Evolutionary conservation across 768 basidiomycete genomes (phyloP).

Genomic region (Trametes coccinea): DNA sequence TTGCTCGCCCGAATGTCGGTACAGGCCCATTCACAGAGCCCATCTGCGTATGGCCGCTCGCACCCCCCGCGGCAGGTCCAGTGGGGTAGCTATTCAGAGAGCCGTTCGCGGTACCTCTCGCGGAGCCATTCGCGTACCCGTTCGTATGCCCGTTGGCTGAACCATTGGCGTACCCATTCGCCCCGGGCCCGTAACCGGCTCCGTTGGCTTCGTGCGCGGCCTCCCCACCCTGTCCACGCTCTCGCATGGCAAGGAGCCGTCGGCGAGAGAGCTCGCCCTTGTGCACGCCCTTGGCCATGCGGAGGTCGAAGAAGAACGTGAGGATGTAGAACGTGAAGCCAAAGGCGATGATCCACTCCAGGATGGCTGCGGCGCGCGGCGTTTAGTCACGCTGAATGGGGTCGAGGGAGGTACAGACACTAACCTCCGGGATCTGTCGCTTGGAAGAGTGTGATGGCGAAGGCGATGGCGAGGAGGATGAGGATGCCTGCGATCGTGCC

Average conservation of each 20-base stretch:
- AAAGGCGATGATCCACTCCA: conserved; percentile 77
- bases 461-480: conserved; percentile 62
- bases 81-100: background rate
- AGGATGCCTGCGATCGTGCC: conserved; percentile 58
- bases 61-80: background rate
- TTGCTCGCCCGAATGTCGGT: background rate
- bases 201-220: conserved; percentile 15
- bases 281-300: conserved; percentile 53
- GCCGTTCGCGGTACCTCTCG: background rate
- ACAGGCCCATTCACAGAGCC: background rate
- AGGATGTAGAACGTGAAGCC: conserved; percentile 73
- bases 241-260: conserved; percentile 30
- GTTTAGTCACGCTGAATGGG: background rate
- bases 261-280: conserved; percentile 46
- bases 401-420: conserved; percentile 12
- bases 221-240: conserved; percentile 16
- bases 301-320: conserved; percentile 73
- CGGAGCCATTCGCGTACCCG: background rate
- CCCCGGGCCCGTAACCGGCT: conserved; percentile 6
- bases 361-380: conserved; percentile 42
- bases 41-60: conserved; percentile 1
- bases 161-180: background rate
- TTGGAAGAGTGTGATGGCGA: conserved; percentile 52
- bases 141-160: background rate
- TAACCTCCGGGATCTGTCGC: conserved; percentile 52